Evolutionary conservation across 2,329 filamentous ascomycete species (phyloP), one percentile per base, ranked within the genome.

Genomic region (Sporothrix inflata): DNA sequence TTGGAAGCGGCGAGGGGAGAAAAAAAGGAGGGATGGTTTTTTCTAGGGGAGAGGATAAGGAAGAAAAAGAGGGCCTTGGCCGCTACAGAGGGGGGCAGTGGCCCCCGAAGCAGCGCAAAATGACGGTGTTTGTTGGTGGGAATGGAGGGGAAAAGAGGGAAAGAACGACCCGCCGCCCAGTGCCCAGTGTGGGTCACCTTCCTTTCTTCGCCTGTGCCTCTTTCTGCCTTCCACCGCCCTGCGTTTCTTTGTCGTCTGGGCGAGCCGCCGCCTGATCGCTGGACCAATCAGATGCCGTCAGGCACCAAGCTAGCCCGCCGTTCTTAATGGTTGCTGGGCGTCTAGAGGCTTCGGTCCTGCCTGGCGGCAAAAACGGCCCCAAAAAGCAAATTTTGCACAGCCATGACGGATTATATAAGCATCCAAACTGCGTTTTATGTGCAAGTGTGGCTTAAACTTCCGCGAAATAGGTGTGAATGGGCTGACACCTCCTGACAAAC

Each of bases 61-160:
- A 30, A 45, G 65, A 63, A 61, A 71, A 60, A 47, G 57, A 45
- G 34, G 67, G 57, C 65, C 45, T 51, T 69, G 66, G 47, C 66
- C 40, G 40, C 49, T 69, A 60, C 51, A 71, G 27, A 53, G 55
- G 42, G 47, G 24, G 34, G 16, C 27, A 53, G 14, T 38, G 30
- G 19, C 53, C 42, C 14, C 42, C 55, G 27, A 38, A 38, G 27
- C 42, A 24, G 49, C 9, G n/a, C 60, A n/a, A 60, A 63, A 65
- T 65, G 69, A 65, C 69, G 57, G 57, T 34, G 42, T 61, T 30
- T 49, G 34, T 45, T 34, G 53, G 68, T 47, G 68, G 40, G 42
- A 57, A 63, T 61, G 61, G 71, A 71, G 72, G 72, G 72, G 72
- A 68, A 70, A 60, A 53, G 42, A 55, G 71, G 71, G 71, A 70